Evolutionary conservation across 371 early-diverging fungal genomes (phyloP).

Genomic region (Parasitella parasitica): DNA sequence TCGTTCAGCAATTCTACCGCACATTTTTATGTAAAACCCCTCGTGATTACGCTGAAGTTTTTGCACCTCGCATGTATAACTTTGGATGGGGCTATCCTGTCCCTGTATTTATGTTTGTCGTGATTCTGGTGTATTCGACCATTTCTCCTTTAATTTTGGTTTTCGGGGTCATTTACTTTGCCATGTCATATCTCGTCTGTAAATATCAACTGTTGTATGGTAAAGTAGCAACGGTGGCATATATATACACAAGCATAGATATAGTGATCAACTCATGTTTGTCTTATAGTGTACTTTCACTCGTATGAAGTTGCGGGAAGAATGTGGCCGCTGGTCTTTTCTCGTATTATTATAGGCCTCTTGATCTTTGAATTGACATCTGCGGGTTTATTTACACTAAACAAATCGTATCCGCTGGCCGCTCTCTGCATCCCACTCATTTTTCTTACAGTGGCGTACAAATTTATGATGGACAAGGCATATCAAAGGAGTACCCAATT

Average conservation of each 20-base stretch:
- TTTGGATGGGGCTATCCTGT: constrained; percentile 71
- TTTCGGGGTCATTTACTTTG: constrained; percentile 75
- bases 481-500: constrained; percentile 58
- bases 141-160: constrained; percentile 79
- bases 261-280: not conserved
- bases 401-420: constrained; percentile 51
- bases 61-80: constrained; percentile 65
- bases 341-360: constrained; percentile 71
- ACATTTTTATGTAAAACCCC: constrained; percentile 65
- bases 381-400: constrained; percentile 71
- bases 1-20: constrained; percentile 51
- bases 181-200: constrained; percentile 71
- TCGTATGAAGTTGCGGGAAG: constrained; percentile 81
- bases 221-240: constrained; percentile 5
- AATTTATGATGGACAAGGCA: constrained; percentile 53
- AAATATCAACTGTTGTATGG: constrained; percentile 75
- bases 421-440: constrained; percentile 50
- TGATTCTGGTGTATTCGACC: constrained; percentile 77
- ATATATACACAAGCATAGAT: too few relatives aligned
- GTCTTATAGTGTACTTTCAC: constrained; percentile 64
- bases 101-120: constrained; percentile 74
- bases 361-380: constrained; percentile 78
- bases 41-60: constrained; percentile 65
- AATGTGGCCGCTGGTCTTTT: constrained; percentile 72
- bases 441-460: constrained; percentile 55